phyloP scores from a whole-genome alignment of 2,329 filamentous ascomycete species.

The Pestalotiopsis sp. region DNA sequence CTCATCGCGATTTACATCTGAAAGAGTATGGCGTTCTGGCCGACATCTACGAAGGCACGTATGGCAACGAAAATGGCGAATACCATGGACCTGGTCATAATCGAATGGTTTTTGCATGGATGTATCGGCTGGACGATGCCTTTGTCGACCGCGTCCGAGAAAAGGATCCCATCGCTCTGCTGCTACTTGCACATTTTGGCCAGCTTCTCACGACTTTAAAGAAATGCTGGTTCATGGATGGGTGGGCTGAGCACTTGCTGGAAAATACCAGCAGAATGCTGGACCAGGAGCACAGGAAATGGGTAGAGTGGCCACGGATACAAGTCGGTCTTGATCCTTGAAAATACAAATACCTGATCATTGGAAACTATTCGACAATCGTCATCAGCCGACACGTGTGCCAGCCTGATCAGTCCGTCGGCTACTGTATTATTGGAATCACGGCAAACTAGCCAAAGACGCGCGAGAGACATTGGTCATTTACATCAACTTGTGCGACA shows the following conservation, averaged over 20 bases:
- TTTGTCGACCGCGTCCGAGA: constrained; percentile 28
- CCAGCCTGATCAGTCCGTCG: background rate
- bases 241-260: constrained; percentile 15
- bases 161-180: constrained; percentile 27
- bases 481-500: background rate
- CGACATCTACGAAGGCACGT: constrained; percentile 8
- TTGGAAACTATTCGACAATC: background rate
- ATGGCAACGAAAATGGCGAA: constrained; percentile 17
- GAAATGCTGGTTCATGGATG: constrained; percentile 11
- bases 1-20: background rate
- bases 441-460: no score
- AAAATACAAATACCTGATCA: background rate
- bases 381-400: background rate
- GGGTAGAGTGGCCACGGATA: constrained; percentile 8
- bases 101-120: constrained; percentile 28
- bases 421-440: background rate
- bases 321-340: background rate
- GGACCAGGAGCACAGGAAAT: background rate
- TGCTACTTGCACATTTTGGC: constrained; percentile 14
- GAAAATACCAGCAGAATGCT: background rate
- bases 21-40: background rate
- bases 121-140: constrained; percentile 29
- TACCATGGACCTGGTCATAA: constrained; percentile 21
- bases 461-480: no score
- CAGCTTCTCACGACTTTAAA: constrained; percentile 8